phyloP scores from a whole-genome alignment of 106 monocot genomes.

The Allium cepa region DNA sequence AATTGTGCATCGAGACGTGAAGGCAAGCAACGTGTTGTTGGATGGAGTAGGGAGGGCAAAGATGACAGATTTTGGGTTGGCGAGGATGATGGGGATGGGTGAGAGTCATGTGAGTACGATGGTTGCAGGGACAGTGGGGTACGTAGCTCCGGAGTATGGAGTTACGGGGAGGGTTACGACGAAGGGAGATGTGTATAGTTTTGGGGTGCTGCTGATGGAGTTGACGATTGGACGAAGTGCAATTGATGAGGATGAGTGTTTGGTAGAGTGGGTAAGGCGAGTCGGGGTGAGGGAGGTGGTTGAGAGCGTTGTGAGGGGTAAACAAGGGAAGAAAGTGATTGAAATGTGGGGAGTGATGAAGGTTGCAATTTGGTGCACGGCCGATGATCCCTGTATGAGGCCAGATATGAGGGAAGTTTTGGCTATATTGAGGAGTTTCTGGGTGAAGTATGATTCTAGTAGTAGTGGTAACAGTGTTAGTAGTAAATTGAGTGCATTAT shows the following conservation, averaged over 20 bases:
- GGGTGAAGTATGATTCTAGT: background rate
- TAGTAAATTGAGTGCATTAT: background rate
- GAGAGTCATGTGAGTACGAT: conserved; percentile 78
- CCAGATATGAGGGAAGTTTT: conserved; percentile 67
- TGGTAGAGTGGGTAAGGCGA: conserved; percentile 64
- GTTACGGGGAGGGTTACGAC: conserved; percentile 69
- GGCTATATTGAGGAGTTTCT: conserved; percentile 23
- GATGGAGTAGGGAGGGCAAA: conserved; percentile 38
- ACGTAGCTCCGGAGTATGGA: conserved; percentile 85
- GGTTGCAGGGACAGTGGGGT: conserved; percentile 86
- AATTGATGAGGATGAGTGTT: conserved; percentile 68
- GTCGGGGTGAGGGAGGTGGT: conserved; percentile 15
- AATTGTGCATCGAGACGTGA: conserved; percentile 90
- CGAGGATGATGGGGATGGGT: conserved; percentile 40
- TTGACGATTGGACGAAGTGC: conserved; percentile 72
- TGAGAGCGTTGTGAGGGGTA: background rate
- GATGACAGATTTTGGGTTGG: conserved; percentile 81
- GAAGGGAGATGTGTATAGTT: conserved; percentile 85
- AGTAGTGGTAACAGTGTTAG: background rate
- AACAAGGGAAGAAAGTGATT: background rate
- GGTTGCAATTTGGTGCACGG: conserved; percentile 56
- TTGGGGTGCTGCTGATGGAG: conserved; percentile 76
- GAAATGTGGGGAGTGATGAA: conserved; percentile 26
- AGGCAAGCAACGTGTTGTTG: conserved; percentile 83
- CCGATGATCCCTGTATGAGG: conserved; percentile 46